Evolutionary conservation across 2,329 filamentous ascomycete species (phyloP).

Genomic region (Phyllosticta paracitricarpa): DNA sequence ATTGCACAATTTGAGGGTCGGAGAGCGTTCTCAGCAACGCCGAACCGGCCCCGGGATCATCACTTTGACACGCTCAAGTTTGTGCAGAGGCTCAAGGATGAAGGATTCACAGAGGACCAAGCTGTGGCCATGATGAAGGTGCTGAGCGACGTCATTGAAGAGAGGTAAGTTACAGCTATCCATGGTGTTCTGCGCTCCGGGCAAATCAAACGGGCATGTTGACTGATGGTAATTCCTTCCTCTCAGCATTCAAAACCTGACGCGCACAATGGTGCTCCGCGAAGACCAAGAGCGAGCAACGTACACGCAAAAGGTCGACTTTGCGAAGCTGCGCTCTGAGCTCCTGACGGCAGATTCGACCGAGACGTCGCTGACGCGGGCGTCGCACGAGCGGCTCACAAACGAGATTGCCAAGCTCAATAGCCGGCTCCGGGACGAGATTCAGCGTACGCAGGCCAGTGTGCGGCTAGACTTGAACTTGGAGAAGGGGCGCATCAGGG

Average conservation of each 20-base stretch:
- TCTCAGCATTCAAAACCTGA: constrained; percentile 82
- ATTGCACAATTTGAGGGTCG: neutral
- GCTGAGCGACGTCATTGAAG: constrained; percentile 90
- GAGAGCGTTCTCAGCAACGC: constrained; percentile 57
- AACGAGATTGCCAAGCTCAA: constrained; percentile 94
- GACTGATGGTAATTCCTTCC: neutral
- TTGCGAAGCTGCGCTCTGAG: constrained; percentile 91
- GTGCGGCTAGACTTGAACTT: constrained; percentile 88
- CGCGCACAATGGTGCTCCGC: constrained; percentile 92
- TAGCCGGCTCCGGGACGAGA: constrained; percentile 81
- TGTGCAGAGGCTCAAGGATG: constrained; percentile 76
- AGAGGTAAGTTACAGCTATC: constrained; percentile 49
- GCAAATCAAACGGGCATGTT: neutral
- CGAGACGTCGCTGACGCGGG: constrained; percentile 78
- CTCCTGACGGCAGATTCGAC: constrained; percentile 85
- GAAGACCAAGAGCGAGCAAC: constrained; percentile 79
- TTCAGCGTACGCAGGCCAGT: constrained; percentile 85
- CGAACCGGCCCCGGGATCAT: constrained; percentile 53
- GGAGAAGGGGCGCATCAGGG: constrained; percentile 90
- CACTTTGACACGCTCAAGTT: constrained; percentile 99
- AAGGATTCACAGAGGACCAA: constrained; percentile 93
- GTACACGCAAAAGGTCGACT: constrained; percentile 86
- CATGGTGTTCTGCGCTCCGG: neutral
- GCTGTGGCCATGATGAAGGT: constrained; percentile 98
- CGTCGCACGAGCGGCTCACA: constrained; percentile 81